Conservation (phyloP, 192 early-diverging fungal genomes). For the Coemansia biformis region DNA sequence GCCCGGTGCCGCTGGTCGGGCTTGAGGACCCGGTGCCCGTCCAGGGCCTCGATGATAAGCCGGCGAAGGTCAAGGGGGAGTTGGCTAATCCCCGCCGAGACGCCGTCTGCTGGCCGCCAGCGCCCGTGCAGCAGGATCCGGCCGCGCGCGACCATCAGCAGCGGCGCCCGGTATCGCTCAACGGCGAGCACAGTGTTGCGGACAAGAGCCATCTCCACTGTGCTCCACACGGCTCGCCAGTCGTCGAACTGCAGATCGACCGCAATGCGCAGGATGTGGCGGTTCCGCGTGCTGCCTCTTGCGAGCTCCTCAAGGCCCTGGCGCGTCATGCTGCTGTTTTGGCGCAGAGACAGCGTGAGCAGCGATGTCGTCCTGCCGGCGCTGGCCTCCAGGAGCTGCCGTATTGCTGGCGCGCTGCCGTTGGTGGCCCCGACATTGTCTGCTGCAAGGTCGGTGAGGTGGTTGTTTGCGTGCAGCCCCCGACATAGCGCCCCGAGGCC, state of each 20-base stretch:
- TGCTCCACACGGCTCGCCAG: constrained; percentile 23
- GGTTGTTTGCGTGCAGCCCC: constrained; percentile 10
- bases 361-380: constrained; percentile 8
- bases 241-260: constrained; percentile 26
- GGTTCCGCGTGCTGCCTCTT: constrained; percentile 4
- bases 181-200: constrained; percentile 22
- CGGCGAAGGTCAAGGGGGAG: constrained; percentile 23
- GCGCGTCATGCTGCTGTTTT: constrained; percentile 13
- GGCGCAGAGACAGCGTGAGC: constrained; percentile 23
- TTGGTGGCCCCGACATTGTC: constrained; percentile 21
- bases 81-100: not conserved
- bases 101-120: not conserved
- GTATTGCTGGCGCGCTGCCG: constrained; percentile 2
- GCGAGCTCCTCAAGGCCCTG: constrained; percentile 8
- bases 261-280: constrained; percentile 14
- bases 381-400: constrained; percentile 9
- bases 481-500: constrained; percentile 18
- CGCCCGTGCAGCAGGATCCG: constrained; percentile 13
- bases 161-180: constrained; percentile 24
- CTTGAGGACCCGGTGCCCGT: constrained; percentile 12
- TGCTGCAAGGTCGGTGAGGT: constrained; percentile 12
- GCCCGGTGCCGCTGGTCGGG: constrained; percentile 13
- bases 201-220: constrained; percentile 10
- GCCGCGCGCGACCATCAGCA: constrained; percentile 31
- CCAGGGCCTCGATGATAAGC: constrained; percentile 10